Evolutionary conservation across 1,284 basidiomycete genomes (phyloP).

Genomic region (Ceraceosorus guamensis): DNA sequence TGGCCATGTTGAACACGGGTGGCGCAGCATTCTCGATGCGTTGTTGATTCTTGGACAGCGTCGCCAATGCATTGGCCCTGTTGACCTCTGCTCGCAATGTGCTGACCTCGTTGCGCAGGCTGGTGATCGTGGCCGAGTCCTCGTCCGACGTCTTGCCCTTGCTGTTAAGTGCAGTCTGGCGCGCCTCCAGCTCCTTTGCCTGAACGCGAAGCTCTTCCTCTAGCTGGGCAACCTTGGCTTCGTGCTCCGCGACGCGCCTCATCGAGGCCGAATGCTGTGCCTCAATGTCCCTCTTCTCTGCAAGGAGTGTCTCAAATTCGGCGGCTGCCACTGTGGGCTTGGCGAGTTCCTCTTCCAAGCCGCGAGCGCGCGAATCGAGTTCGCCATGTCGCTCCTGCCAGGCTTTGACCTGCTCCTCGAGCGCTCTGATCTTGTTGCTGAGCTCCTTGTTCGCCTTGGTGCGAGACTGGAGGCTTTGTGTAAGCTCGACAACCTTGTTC

Average conservation of each 20-base stretch:
- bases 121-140: constrained; percentile 74
- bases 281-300: constrained; percentile 74
- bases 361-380: constrained; percentile 67
- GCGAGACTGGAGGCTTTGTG: constrained; percentile 85
- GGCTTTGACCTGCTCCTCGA: constrained; percentile 75
- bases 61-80: constrained; percentile 66
- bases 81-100: constrained; percentile 89
- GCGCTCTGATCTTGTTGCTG: constrained; percentile 63
- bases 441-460: constrained; percentile 87
- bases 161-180: constrained; percentile 50
- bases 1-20: constrained; percentile 41
- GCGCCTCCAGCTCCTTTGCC: constrained; percentile 70
- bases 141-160: constrained; percentile 54
- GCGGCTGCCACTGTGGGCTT: constrained; percentile 66
- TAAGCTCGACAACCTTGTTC: constrained; percentile 99
- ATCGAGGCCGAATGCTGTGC: constrained; percentile 69
- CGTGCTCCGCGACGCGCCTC: constrained; percentile 71
- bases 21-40: constrained; percentile 42
- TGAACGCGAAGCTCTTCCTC: constrained; percentile 62
- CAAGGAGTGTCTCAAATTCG: constrained; percentile 69
- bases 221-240: constrained; percentile 71
- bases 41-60: constrained; percentile 42
- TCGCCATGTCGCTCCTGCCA: constrained; percentile 87
- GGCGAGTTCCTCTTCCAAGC: constrained; percentile 65
- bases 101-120: constrained; percentile 84